Conservation (phyloP, 768 basidiomycete species). For the Russula olivacea region DNA sequence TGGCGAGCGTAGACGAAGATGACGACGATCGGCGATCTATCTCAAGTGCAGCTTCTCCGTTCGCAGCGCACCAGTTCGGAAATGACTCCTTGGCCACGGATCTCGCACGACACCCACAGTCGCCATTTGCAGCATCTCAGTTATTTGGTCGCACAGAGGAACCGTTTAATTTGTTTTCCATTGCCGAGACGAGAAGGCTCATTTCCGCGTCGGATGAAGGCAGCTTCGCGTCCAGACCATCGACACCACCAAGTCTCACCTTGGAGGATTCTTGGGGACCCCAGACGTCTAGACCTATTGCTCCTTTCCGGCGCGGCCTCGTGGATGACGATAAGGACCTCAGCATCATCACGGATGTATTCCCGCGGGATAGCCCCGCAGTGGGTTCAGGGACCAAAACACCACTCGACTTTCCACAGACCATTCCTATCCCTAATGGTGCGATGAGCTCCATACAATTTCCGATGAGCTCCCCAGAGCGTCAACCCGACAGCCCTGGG, state of each 20-base stretch:
- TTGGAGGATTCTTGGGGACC: slow-evolving; percentile 40
- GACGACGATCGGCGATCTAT: slow-evolving; percentile 85
- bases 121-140: slow-evolving; percentile 83
- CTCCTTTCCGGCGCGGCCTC: slow-evolving; percentile 70
- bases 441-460: slow-evolving; percentile 73
- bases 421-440: slow-evolving; percentile 48
- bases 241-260: slow-evolving; percentile 43
- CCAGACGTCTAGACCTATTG: slow-evolving; percentile 47
- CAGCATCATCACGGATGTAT: slow-evolving; percentile 37
- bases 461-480: slow-evolving; percentile 74
- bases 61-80: slow-evolving; percentile 74
- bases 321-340: slow-evolving; percentile 72
- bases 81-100: slow-evolving; percentile 36
- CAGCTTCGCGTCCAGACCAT: slow-evolving; percentile 45
- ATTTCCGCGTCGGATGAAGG: slow-evolving; percentile 50
- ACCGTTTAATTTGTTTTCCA: slow-evolving; percentile 75
- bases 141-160: slow-evolving; percentile 75
- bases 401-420: slow-evolving; percentile 52
- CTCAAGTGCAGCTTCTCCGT: slow-evolving; percentile 63
- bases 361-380: slow-evolving; percentile 42
- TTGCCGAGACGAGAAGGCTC: slow-evolving; percentile 64
- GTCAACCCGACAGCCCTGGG: slow-evolving; percentile 38
- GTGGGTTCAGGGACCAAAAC: slow-evolving; percentile 42
- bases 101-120: slow-evolving; percentile 58
- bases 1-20: slow-evolving; percentile 81